Evolutionary conservation across 257 asterid genomes (phyloP), one percentile per base, ranked within the genome.

Genomic region (Scutellaria minor): DNA sequence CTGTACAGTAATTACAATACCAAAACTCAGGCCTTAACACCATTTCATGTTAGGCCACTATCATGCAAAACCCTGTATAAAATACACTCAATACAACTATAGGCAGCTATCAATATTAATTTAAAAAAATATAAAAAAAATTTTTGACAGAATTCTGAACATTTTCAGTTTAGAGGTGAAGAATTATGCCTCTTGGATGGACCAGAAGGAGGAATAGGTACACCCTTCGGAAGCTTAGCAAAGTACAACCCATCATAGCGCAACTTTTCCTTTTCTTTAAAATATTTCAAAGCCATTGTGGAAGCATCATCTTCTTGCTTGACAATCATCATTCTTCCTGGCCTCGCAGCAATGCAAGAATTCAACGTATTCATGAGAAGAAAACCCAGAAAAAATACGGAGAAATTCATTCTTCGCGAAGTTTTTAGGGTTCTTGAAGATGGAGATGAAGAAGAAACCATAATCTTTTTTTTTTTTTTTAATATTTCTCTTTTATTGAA

Each of bases 141-240:
- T 18, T n/a, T n/a, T n/a, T 37, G 4, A 46, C 47, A 31, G 20
- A 40, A 24, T 7, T 46, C 9, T 55, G 13, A 12, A 40, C 13
- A 54, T 44, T 50, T 58, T 81, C 81, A 77, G n/a, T 80, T 54
- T 71, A 22, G 74, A 59, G 83, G 83, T 31, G 54, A 41, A 42
- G 83, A 72, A 59, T 84, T 79, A 48, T 84, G 89, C 72, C 89
- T 69, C 15, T 70, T 54, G 7, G 89, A 84, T 59, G 89, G 89
- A 48, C 60, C 83, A 35, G 86, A 84, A 46, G 89, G 89, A 41
- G 89, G 85, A 64, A 84, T 55, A 12, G 75, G 85, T 52, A 67
- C 78, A 24, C 81, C 83, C 72, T 82, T 79, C 4, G 89, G 89
- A 41, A 84, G 83, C 81, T 53, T 84, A n/a, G 80, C 6, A 11